Evolutionary conservation across 2,329 filamentous ascomycete genomes (phyloP).

Genomic region (Seiridium unicorne): DNA sequence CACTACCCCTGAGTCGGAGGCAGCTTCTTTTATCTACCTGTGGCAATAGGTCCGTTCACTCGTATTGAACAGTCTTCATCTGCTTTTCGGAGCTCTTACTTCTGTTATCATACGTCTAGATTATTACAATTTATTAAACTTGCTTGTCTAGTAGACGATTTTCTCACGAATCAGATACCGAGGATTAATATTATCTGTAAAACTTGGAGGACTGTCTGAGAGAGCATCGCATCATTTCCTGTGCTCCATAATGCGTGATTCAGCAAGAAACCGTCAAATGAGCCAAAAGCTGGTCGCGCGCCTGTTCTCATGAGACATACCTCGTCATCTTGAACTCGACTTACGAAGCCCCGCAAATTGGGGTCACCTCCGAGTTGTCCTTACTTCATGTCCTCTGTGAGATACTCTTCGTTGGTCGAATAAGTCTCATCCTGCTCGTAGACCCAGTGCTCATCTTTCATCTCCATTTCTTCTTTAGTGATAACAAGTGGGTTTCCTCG

Average conservation of each 20-base stretch:
- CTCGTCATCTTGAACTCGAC: background rate
- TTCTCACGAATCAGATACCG: too few relatives aligned
- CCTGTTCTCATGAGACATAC: background rate
- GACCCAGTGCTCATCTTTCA: constrained; percentile 12
- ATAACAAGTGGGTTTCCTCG: constrained; percentile 10
- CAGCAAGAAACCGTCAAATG: background rate
- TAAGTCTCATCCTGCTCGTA: constrained; percentile 12
- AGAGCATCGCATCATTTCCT: too few relatives aligned
- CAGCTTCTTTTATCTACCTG: background rate
- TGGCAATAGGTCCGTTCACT: too few relatives aligned
- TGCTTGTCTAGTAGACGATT: too few relatives aligned
- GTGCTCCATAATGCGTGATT: background rate
- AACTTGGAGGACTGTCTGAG: background rate
- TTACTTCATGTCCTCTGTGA: constrained; percentile 10
- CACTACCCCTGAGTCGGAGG: background rate
- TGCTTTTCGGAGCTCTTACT: too few relatives aligned
- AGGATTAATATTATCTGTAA: background rate
- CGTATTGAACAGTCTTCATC: too few relatives aligned
- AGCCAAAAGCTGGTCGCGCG: background rate
- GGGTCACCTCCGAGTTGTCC: background rate
- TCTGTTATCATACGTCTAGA: too few relatives aligned
- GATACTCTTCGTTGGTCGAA: constrained; percentile 10
- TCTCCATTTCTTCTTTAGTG: constrained; percentile 11
- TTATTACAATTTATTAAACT: too few relatives aligned
- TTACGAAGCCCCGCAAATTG: background rate